A percentile compares a stretch with the other conserved stretches of the same genome.
Evolutionary conservation across 2,329 filamentous ascomycete genomes (phyloP).

Genomic region (Sclerotiophoma versabilis): DNA sequence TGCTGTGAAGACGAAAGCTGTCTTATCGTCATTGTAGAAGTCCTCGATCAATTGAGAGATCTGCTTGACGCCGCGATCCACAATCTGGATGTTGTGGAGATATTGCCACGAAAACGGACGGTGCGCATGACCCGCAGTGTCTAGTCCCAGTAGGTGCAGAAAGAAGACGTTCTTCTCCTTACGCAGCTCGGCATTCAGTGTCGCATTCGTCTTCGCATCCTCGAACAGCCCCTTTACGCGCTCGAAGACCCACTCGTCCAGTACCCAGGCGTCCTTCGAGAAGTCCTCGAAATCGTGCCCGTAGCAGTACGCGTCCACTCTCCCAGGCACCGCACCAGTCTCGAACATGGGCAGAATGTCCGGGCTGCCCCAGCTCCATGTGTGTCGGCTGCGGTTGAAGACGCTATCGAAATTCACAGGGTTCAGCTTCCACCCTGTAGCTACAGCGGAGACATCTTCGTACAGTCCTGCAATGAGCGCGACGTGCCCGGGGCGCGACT

Average conservation of each 20-base stretch:
- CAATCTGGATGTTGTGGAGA: constrained; percentile 89
- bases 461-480: constrained; percentile 96
- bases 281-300: constrained; percentile 88
- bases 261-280: constrained; percentile 76
- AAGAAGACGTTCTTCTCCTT: constrained; percentile 95
- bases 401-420: constrained; percentile 98
- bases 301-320: constrained; percentile 88
- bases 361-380: constrained; percentile 98
- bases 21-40: constrained; percentile 84
- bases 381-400: constrained; percentile 95
- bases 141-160: constrained; percentile 87
- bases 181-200: constrained; percentile 73
- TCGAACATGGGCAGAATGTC: constrained; percentile 98
- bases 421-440: constrained; percentile 97
- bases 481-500: constrained; percentile 95
- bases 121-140: constrained; percentile 86
- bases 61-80: constrained; percentile 88
- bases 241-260: constrained; percentile 97
- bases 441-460: constrained; percentile 96
- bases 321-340: constrained; percentile 84
- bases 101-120: constrained; percentile 96
- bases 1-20: constrained; percentile 94
- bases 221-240: constrained; percentile 86
- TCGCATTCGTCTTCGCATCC: constrained; percentile 78
- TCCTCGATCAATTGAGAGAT: constrained; percentile 80